Percentiles rank a stretch among this genome's conserved stretches.
Conservation (phyloP, 805 yeast species). For the Myxozyma monticola region DNA sequence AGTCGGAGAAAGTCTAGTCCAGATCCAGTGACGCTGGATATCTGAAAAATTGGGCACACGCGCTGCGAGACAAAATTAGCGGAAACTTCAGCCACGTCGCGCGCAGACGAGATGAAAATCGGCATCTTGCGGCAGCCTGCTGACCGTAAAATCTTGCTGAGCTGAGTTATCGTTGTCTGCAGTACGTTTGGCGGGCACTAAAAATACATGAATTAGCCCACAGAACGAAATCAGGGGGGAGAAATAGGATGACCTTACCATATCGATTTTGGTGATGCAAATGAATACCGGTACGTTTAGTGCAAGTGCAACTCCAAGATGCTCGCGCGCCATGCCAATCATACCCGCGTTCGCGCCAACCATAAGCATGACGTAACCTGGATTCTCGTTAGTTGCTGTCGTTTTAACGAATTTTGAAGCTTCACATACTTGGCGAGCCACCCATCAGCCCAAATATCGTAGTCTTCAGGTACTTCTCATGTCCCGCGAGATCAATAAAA, state of each 20-base stretch:
- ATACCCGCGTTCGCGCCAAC: constrained; percentile 33
- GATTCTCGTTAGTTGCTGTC: neutral
- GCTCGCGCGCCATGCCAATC: constrained; percentile 32
- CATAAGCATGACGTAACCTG: constrained; percentile 30
- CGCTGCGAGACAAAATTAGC: constrained; percentile 28
- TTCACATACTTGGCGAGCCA: constrained; percentile 25
- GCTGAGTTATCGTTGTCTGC: constrained; percentile 23
- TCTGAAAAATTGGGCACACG: constrained; percentile 29
- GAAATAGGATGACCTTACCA: constrained; percentile 14
- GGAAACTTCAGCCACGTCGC: constrained; percentile 26
- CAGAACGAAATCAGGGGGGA: neutral
- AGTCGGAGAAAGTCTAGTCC: constrained; percentile 28
- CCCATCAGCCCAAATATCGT: constrained; percentile 32
- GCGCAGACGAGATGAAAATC: constrained; percentile 17
- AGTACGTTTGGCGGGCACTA: constrained; percentile 29
- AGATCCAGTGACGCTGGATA: constrained; percentile 29
- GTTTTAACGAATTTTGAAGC: no score
- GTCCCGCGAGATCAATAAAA: constrained; percentile 31
- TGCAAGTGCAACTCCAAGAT: constrained; percentile 30
- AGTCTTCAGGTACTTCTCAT: constrained; percentile 30
- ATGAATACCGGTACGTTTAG: constrained; percentile 29
- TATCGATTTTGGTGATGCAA: constrained; percentile 29
- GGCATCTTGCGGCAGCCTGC: constrained; percentile 31
- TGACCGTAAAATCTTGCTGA: constrained; percentile 27
- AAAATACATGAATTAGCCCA: neutral